Conservation (phyloP, 106 monocot species). For the Dactylorhiza incarnata region DNA sequence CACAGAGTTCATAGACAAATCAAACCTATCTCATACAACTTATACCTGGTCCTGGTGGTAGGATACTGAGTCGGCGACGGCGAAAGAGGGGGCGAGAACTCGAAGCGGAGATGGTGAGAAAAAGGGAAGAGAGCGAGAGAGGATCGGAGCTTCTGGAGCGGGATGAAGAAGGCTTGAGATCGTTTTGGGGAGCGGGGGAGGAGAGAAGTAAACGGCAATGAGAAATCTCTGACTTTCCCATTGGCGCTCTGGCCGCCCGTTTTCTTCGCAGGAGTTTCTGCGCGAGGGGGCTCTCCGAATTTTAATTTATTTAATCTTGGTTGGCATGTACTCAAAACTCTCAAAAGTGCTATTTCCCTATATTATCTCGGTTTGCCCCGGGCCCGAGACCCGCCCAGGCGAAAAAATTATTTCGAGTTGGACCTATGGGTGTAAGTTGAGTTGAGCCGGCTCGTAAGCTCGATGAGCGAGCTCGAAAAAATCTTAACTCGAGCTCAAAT, state of each 20-base stretch:
- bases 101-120: neutral
- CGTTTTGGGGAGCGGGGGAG: neutral
- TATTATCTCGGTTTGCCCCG: too few species aligned
- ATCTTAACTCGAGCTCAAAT: too few species aligned
- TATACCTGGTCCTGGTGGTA: neutral
- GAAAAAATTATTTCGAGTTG: too few species aligned
- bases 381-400: too few species aligned
- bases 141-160: neutral
- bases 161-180: neutral
- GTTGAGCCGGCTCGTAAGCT: too few species aligned
- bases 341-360: neutral
- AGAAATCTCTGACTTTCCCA: neutral
- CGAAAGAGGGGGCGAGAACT: neutral
- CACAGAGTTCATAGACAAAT: neutral
- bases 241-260: constrained; percentile 5
- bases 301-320: neutral
- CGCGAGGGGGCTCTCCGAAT: neutral
- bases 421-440: too few species aligned
- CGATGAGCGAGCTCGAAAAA: too few species aligned
- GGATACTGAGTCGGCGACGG: neutral
- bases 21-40: neutral
- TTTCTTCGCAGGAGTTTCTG: neutral
- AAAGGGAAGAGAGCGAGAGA: neutral
- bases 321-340: neutral
- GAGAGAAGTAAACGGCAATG: neutral